Percentiles rank a stretch among this genome's conserved stretches.
Conservation (phyloP, 140 eudicot genomes). For the Stevia rebaudiana region DNA sequence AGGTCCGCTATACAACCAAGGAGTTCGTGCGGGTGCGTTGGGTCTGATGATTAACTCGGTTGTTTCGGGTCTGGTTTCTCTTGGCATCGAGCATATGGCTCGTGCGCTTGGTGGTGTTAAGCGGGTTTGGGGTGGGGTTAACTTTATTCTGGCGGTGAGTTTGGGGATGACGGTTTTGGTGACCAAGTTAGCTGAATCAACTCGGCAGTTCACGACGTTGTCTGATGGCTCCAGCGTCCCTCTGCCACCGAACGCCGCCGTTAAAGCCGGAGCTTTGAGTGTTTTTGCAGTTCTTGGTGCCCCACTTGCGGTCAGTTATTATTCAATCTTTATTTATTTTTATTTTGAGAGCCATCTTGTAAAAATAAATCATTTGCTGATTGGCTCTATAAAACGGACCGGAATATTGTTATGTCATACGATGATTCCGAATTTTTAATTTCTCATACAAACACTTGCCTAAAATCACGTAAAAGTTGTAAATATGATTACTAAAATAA, state of each 20-base stretch:
- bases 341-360: too few species aligned
- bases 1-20: conserved; percentile 21
- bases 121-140: conserved; percentile 53
- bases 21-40: conserved; percentile 54
- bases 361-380: too few species aligned
- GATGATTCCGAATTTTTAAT: too few species aligned
- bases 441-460: neutral
- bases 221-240: neutral
- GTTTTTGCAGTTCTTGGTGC: conserved; percentile 46
- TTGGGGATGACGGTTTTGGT: conserved; percentile 49
- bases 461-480: neutral
- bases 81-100: conserved; percentile 33
- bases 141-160: conserved; percentile 36
- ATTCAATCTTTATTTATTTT: neutral
- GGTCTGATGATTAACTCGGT: conserved; percentile 55
- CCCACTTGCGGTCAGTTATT: conserved; percentile 54
- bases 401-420: too few species aligned
- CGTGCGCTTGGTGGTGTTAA: conserved; percentile 42
- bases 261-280: conserved; percentile 37
- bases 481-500: neutral
- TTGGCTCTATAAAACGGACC: too few species aligned
- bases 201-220: conserved; percentile 4
- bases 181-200: conserved; percentile 38
- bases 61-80: conserved; percentile 37
- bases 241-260: conserved; percentile 24